A percentile compares a stretch with the other conserved stretches of the same genome.
Evolutionary conservation across 208 protist genomes (phyloP).

Genomic region (Porcisia hertigi): DNA sequence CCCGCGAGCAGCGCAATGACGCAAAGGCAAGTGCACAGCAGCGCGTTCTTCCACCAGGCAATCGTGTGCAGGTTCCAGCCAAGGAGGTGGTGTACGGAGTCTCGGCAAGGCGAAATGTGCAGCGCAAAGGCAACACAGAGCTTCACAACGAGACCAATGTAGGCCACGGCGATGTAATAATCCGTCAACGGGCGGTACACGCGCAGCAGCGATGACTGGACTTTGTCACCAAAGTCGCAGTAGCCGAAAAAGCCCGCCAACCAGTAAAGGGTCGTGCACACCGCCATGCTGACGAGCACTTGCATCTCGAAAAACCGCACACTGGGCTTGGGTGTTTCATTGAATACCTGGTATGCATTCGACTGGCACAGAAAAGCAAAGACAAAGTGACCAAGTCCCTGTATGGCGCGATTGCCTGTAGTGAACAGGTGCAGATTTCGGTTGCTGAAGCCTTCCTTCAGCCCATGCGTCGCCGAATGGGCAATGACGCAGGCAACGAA

Average conservation of each 20-base stretch:
- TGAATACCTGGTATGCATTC: conserved; percentile 63
- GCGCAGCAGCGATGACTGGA: conserved; percentile 52
- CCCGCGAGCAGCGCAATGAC: conserved; percentile 51
- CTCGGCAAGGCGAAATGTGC: conserved; percentile 67
- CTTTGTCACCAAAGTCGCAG: conserved; percentile 52
- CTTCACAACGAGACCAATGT: conserved; percentile 68
- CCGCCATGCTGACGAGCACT: conserved; percentile 52
- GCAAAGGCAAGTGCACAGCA: conserved; percentile 45
- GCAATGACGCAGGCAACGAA: conserved; percentile 68
- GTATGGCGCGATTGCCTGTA: conserved; percentile 39
- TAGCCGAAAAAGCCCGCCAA: conserved; percentile 77
- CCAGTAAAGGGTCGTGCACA: conserved; percentile 77
- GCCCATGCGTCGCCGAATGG: conserved; percentile 38
- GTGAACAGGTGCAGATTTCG: conserved; percentile 36
- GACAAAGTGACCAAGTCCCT: conserved; percentile 54
- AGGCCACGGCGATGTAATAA: conserved; percentile 63
- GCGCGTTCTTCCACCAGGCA: conserved; percentile 53
- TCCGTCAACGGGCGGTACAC: conserved; percentile 63
- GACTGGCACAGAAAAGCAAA: conserved; percentile 74
- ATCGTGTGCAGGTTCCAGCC: conserved; percentile 57
- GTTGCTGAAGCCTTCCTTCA: conserved; percentile 29
- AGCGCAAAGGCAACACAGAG: conserved; percentile 75
- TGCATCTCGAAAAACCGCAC: conserved; percentile 49
- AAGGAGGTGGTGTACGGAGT: conserved; percentile 60
- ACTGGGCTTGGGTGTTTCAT: conserved; percentile 48